Evolutionary conservation across 352 stramenopile genomes (phyloP).

Genomic region (Pythium phragmiticola): DNA sequence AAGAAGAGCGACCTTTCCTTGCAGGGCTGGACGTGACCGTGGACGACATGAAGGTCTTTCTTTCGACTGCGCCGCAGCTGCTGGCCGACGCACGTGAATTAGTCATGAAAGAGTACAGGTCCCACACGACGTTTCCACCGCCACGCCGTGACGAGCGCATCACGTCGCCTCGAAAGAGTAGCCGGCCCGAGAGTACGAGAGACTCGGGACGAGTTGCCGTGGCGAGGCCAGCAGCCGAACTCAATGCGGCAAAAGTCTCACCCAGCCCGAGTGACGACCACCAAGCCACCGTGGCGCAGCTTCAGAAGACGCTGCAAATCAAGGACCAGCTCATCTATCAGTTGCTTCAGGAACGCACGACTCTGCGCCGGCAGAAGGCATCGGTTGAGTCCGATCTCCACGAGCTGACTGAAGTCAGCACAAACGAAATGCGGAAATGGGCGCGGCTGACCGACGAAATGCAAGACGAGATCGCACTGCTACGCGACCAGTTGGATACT

Average conservation of each 20-base stretch:
- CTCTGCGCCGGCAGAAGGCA: conserved; percentile 50
- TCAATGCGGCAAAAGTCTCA: not conserved
- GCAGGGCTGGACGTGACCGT: conserved; percentile 36
- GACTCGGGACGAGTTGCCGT: not conserved
- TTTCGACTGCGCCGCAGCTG: conserved; percentile 30
- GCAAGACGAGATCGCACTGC: conserved; percentile 71
- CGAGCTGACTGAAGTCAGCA: conserved; percentile 68
- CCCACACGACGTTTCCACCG: too few relatives aligned
- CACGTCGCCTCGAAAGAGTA: not conserved
- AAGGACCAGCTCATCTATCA: conserved; percentile 88
- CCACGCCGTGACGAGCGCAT: not conserved
- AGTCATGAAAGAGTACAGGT: conserved; percentile 52
- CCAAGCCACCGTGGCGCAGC: conserved; percentile 3
- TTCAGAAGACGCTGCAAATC: conserved; percentile 45
- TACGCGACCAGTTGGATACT: conserved; percentile 33
- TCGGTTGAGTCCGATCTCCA: conserved; percentile 54
- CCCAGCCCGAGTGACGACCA: not conserved
- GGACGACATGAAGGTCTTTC: conserved; percentile 49
- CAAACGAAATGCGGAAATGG: conserved; percentile 83
- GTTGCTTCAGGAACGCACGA: conserved; percentile 61
- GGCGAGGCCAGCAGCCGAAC: too few relatives aligned
- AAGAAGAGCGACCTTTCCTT: not conserved
- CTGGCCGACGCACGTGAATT: conserved; percentile 46
- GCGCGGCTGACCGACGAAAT: conserved; percentile 77
- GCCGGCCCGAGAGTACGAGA: not conserved